Conservation (phyloP, 192 early-diverging fungal species). For the Linnemannia hyalina region DNA sequence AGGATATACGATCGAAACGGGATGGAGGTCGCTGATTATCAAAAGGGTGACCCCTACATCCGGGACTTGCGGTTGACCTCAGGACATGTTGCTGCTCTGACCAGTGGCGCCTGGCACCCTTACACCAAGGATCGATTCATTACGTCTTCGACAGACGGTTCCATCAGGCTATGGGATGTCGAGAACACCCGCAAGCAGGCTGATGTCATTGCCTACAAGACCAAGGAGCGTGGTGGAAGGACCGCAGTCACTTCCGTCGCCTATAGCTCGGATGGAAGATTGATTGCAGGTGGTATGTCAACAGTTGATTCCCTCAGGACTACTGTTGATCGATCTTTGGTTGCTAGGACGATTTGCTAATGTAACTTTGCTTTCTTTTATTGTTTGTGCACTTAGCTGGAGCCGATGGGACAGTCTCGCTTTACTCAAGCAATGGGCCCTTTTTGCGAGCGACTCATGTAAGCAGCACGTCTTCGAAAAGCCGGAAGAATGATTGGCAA, state of each 20-base stretch:
- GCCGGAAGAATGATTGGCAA: too few relatives aligned
- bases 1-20: conserved; percentile 89
- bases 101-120: conserved; percentile 87
- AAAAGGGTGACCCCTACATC: conserved; percentile 95
- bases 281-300: conserved; percentile 72
- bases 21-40: conserved; percentile 74
- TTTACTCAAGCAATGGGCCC: conserved; percentile 80
- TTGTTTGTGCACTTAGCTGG: conserved; percentile 58
- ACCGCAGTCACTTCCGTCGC: conserved; percentile 77
- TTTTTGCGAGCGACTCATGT: conserved; percentile 76
- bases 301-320: neutral
- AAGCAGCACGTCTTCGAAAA: conserved; percentile 12
- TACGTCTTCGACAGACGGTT: conserved; percentile 86
- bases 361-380: neutral
- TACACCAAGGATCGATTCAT: conserved; percentile 72
- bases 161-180: conserved; percentile 88
- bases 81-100: conserved; percentile 89
- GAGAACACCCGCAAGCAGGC: conserved; percentile 79
- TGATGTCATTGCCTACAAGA: conserved; percentile 82
- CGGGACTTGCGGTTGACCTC: conserved; percentile 79
- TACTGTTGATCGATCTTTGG: neutral
- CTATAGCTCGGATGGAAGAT: conserved; percentile 79
- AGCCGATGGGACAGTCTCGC: conserved; percentile 80
- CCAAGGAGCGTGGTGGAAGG: conserved; percentile 76
- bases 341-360: neutral